These are phyloP conservation scores for Piedraia hortae DNA, from an alignment of 2,329 filamentous ascomycete species.

Conservation along the genomic window DNA sequence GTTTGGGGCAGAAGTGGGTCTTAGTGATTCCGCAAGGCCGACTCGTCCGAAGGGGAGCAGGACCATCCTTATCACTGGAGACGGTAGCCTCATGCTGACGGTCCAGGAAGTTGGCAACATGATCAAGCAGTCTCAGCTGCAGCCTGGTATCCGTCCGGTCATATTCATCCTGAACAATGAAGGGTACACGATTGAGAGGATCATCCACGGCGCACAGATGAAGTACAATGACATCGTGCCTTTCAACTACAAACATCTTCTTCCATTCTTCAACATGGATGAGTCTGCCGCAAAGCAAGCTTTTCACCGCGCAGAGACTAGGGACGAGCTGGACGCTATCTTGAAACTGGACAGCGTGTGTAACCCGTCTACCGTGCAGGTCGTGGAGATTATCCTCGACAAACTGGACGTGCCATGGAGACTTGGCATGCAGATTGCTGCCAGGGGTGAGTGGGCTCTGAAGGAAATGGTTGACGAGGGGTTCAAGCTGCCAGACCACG, in stretches of 20 bases:
- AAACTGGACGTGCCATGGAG: slow-evolving; percentile 15
- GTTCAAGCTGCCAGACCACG: slow-evolving; percentile 10
- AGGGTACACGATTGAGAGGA: slow-evolving; percentile 21
- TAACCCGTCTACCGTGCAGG: slow-evolving; percentile 11
- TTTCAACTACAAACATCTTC: slow-evolving; percentile 15
- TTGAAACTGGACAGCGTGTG: slow-evolving; percentile 10
- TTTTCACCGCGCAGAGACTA: slow-evolving; percentile 15
- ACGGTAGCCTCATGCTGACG: slow-evolving; percentile 36
- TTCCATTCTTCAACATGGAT: slow-evolving; percentile 15
- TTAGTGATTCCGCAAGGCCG: slow-evolving; percentile 16
- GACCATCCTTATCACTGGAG: slow-evolving; percentile 36
- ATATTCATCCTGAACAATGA: slow-evolving; percentile 21
- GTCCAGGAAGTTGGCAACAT: slow-evolving; percentile 38
- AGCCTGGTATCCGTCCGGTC: slow-evolving; percentile 11
- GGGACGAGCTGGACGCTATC: slow-evolving; percentile 14
- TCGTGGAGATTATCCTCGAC: slow-evolving; percentile 18
- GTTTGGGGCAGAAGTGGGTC: slow-evolving; percentile 20
- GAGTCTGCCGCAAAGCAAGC: slow-evolving; percentile 6
- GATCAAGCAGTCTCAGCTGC: slow-evolving; percentile 19
- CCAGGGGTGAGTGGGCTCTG: slow-evolving; percentile 11
- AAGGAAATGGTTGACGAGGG: slow-evolving; percentile 15
- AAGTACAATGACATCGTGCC: slow-evolving; percentile 25
- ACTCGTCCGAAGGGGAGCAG: slow-evolving; percentile 20
- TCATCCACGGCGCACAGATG: slow-evolving; percentile 21
- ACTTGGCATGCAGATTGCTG: slow-evolving; percentile 12